These are phyloP conservation scores for Leptoxyphium fumago DNA, from an alignment of 2,329 filamentous ascomycete genomes.

Conservation along the genomic window DNA sequence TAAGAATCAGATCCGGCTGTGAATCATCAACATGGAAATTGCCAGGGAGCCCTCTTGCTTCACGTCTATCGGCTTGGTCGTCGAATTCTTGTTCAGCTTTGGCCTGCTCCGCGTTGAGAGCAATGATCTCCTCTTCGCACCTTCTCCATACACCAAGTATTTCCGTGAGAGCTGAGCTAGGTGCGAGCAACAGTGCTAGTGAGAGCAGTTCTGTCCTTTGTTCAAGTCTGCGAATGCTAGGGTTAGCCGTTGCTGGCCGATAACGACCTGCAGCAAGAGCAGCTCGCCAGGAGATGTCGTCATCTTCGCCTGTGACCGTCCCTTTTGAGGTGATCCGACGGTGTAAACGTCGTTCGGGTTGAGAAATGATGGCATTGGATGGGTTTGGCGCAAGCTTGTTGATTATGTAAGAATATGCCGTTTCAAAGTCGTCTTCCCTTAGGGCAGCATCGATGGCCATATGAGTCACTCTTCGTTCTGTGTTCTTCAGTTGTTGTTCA, in stretches of 20 bases:
- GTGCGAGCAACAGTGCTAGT: slow-evolving; percentile 60
- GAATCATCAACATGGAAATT: slow-evolving; percentile 26
- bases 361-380: slow-evolving; percentile 11
- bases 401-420: slow-evolving; percentile 69
- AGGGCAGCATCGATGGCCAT: slow-evolving; percentile 72
- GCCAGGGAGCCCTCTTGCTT: slow-evolving; percentile 24
- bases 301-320: slow-evolving; percentile 17
- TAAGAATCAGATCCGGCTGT: slow-evolving; percentile 19
- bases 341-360: slow-evolving; percentile 2
- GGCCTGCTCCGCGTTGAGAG: slow-evolving; percentile 50
- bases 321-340: slow-evolving; percentile 9
- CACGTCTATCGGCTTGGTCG: slow-evolving; percentile 42
- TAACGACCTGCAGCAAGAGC: slow-evolving; percentile 68
- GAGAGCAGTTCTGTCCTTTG: slow-evolving; percentile 70
- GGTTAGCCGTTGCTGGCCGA: slow-evolving; percentile 31
- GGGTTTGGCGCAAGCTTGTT: slow-evolving; percentile 42
- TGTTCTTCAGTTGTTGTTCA: slow-evolving; percentile 16
- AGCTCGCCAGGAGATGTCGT: slow-evolving; percentile 65
- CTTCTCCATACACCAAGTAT: slow-evolving; percentile 61
- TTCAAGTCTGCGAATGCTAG: slow-evolving; percentile 54
- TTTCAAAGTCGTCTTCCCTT: slow-evolving; percentile 67
- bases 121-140: slow-evolving; percentile 63
- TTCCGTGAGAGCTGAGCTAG: slow-evolving; percentile 53
- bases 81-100: slow-evolving; percentile 59
- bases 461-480: slow-evolving; percentile 54